These are phyloP conservation scores for Saccharomycopsis synnaedendra DNA, from an alignment of 805 yeast genomes.

Conservation along the genomic window DNA sequence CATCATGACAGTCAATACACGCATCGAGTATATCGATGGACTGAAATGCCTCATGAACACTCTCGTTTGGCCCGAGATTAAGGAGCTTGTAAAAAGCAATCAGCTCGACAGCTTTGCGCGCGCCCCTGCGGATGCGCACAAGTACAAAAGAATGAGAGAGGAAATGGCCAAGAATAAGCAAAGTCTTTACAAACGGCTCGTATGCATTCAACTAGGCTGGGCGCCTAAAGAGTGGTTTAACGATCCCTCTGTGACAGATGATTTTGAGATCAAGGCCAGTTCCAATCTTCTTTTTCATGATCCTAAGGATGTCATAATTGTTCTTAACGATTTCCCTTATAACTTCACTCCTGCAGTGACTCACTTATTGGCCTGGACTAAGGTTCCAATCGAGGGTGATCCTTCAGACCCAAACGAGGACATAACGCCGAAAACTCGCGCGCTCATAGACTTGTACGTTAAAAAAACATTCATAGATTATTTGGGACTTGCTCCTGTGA, in stretches of 20 bases:
- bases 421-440: constrained; percentile 31
- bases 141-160: constrained; percentile 7
- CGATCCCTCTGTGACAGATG: constrained; percentile 8
- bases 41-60: constrained; percentile 7
- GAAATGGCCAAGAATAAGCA: not conserved
- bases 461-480: constrained; percentile 36
- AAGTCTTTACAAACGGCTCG: constrained; percentile 9
- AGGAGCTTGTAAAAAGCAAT: constrained; percentile 5
- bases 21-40: constrained; percentile 1
- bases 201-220: constrained; percentile 14
- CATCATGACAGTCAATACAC: not conserved
- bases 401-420: constrained; percentile 39
- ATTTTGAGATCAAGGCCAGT: not conserved
- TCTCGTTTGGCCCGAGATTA: constrained; percentile 5
- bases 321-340: constrained; percentile 58
- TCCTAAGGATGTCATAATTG: constrained; percentile 32
- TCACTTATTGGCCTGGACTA: constrained; percentile 63
- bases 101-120: constrained; percentile 9
- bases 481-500: constrained; percentile 26
- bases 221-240: constrained; percentile 1
- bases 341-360: constrained; percentile 37
- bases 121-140: constrained; percentile 1
- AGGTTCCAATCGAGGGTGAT: constrained; percentile 42
- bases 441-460: constrained; percentile 33
- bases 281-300: constrained; percentile 29